phyloP scores from a whole-genome alignment of 1,284 basidiomycete species.

The Gomphus sp. region DNA sequence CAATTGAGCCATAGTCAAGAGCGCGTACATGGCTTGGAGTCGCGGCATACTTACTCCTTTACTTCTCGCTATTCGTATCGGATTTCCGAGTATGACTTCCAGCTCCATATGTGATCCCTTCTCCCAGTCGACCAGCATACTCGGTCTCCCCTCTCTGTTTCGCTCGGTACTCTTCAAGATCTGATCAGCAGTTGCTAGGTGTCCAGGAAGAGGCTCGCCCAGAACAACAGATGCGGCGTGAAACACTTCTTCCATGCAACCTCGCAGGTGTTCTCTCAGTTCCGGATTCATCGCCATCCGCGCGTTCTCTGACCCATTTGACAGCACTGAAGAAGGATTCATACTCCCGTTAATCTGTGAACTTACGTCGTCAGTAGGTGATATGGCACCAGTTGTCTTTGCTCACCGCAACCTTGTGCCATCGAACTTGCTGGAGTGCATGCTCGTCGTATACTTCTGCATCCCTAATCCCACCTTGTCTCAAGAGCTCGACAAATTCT shows the following conservation, averaged over 20 bases:
- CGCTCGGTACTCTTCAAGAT: constrained; percentile 27
- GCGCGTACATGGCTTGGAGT: constrained; percentile 29
- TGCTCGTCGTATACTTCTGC: constrained; percentile 26
- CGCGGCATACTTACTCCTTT: constrained; percentile 27
- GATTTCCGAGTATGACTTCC: constrained; percentile 26
- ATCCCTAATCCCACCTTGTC: constrained; percentile 26
- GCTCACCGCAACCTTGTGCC: constrained; percentile 28
- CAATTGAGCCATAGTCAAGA: constrained; percentile 27
- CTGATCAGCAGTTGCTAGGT: constrained; percentile 25
- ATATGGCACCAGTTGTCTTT: not conserved
- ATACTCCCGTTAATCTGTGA: constrained; percentile 27
- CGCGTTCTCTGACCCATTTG: constrained; percentile 26
- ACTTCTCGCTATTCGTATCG: constrained; percentile 23
- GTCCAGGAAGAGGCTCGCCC: constrained; percentile 21
- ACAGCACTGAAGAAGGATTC: constrained; percentile 31
- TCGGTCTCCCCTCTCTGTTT: constrained; percentile 26
- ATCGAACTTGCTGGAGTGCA: constrained; percentile 29
- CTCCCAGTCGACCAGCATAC: constrained; percentile 33
- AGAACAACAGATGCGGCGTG: constrained; percentile 24
- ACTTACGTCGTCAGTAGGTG: not conserved
- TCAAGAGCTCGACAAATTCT: constrained; percentile 21
- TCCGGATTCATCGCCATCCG: constrained; percentile 26
- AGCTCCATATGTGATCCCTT: constrained; percentile 26
- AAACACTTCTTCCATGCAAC: constrained; percentile 30
- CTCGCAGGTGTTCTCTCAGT: constrained; percentile 24